Evolutionary conservation across 495 filamentous ascomycete species (phyloP), one percentile per base, ranked within the genome.

Genomic region (Parmelia sp.): DNA sequence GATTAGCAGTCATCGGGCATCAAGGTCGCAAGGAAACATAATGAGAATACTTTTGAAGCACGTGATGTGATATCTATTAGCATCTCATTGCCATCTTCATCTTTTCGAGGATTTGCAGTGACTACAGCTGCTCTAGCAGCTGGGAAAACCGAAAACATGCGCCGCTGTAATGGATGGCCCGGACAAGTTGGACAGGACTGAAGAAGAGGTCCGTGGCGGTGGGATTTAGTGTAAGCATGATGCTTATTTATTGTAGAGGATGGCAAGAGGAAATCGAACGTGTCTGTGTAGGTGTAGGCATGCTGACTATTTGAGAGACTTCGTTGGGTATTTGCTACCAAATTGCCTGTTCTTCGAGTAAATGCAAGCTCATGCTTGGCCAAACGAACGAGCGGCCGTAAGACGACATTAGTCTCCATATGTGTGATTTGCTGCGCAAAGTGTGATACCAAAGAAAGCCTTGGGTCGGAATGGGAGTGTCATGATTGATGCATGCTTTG

Each of bases 71-170:
- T 92, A 60, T 84, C 83, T 35, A 97, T 80, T 69, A 76, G 78
- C 84, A 96, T 90, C 45, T 87, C 79, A 45, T 91, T 87, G n/a
- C 92, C 92, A 49, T 91, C 83, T 11, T 92, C 89, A 71, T 88
- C 86, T 42, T 80, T 79, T 62, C 84, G 80, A 0, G 88, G 88
- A 71, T 92, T 92, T 66, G 78, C 72, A 29, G 85, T 67, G 39
- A 79, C 74, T 17, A 74, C 66, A 0, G 81, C 83, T 23, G 72
- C 69, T 56, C 35, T 45, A 21, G 45, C 10, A 23, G 21, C 27
- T 4, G 60, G 17, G 8, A 70, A 63, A 33, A 53, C 64, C 57
- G 62, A 63, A 40, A 72, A 65, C 37, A 35, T 42, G 29, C 58
- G 60, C 44, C 33, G 35, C n/a, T 59, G 66, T 35, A 40, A 9